These are phyloP conservation scores for Wickerhamiella brachini DNA, from an alignment of 805 yeast genomes.

Conservation along the genomic window DNA sequence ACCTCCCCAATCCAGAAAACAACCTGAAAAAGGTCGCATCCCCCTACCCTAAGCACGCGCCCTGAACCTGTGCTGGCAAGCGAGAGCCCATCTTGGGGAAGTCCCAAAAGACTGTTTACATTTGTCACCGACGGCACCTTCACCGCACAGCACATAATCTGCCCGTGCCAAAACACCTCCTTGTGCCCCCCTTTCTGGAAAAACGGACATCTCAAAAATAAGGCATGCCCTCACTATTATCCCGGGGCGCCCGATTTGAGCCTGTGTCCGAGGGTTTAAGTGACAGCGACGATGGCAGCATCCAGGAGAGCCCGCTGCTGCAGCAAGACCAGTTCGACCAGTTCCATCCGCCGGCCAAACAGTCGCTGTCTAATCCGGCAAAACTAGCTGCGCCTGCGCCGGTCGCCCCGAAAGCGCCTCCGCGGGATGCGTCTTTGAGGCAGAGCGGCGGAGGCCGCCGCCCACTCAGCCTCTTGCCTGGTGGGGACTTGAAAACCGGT, in stretches of 20 bases:
- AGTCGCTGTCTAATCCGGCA: background rate
- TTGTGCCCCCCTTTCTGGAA: too few species aligned
- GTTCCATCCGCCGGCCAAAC: background rate
- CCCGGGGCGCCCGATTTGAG: background rate
- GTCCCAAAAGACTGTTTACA: background rate
- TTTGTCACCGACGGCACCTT: background rate
- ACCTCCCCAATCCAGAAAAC: background rate
- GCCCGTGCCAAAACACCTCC: background rate
- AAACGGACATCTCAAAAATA: too few species aligned
- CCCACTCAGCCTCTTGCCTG: too few species aligned
- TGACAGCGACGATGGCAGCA: slow-evolving; percentile 13
- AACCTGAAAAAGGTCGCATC: background rate
- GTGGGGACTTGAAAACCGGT: too few species aligned
- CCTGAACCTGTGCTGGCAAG: background rate
- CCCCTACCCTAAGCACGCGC: background rate
- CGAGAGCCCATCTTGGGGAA: background rate
- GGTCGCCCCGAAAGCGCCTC: background rate
- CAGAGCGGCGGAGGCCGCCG: background rate
- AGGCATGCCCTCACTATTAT: background rate
- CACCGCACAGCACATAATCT: background rate
- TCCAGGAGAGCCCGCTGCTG: slow-evolving; percentile 14
- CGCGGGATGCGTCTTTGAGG: background rate
- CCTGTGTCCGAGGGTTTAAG: background rate
- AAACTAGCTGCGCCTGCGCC: background rate
- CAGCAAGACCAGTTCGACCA: background rate